phyloP scores from a whole-genome alignment of 768 basidiomycete genomes.

The Trametes cinnabarina region DNA sequence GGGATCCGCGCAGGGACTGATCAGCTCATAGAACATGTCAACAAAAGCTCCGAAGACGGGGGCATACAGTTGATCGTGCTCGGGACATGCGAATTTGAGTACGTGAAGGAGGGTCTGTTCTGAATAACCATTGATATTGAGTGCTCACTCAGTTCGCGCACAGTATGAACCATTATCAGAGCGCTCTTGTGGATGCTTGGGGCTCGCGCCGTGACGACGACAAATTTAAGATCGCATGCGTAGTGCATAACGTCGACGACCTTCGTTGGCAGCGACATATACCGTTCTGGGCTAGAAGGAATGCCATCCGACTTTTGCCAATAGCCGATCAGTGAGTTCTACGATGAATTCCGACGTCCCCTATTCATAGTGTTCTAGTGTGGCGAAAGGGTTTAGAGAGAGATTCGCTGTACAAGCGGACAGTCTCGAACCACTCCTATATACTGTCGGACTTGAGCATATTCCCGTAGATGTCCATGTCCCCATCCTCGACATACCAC shows the following conservation, averaged over 20 bases:
- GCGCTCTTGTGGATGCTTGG: conserved; percentile 35
- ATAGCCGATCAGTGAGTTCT: conserved; percentile 41
- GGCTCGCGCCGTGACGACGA: conserved; percentile 33
- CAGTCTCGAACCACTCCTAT: conserved; percentile 29
- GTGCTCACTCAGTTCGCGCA: no score
- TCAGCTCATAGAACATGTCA: conserved; percentile 30
- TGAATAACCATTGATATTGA: background rate
- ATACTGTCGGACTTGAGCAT: conserved; percentile 34
- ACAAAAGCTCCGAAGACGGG: conserved; percentile 13
- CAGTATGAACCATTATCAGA: conserved; percentile 27
- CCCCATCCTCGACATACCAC: conserved; percentile 34
- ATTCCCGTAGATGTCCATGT: conserved; percentile 38
- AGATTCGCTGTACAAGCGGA: conserved; percentile 33
- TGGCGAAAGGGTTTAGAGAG: conserved; percentile 31
- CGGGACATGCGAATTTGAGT: conserved; percentile 49
- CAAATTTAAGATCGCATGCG: conserved; percentile 44
- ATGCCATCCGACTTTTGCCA: conserved; percentile 38
- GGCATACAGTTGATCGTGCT: conserved; percentile 40
- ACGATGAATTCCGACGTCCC: no score
- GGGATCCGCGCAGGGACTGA: conserved; percentile 27
- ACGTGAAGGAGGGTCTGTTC: conserved; percentile 4
- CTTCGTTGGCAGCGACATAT: conserved; percentile 33
- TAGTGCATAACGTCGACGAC: conserved; percentile 38
- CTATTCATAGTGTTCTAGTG: conserved; percentile 22
- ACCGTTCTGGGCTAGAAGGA: conserved; percentile 37